Base-by-base conservation (phyloP, 345 rosid species). In the Linum lewisii region DNA sequence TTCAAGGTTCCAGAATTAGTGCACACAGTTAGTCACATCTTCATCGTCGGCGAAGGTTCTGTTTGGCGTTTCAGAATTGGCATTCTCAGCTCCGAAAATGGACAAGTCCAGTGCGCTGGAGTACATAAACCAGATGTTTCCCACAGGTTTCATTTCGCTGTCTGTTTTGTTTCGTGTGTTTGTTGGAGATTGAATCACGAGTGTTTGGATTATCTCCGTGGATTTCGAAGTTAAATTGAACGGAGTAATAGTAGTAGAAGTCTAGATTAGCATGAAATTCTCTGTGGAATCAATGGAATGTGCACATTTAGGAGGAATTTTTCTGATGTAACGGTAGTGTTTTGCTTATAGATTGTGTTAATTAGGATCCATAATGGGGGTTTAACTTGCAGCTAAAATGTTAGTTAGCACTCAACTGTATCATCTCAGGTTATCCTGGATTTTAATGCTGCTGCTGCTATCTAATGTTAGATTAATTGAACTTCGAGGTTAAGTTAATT, bases 101-200 rank as follows among this genome's bases (percentile, higher is more conserved):
- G 99, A 87, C 74, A 93, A 89, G 77, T 79, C 93, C n/a, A 87
- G 95, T 75, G 84, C 97, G 34, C 60, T 93, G 72, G 99, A 89
- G 75, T 89, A 93, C 78, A 93, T 93, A 69, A 93, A 93, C 73
- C 99, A 93, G 79, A 93, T 93, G 99, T 93, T 93, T 52, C 99
- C 99, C 24, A 85, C 97, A 77, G 99, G 99, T 85, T 44, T 6
- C 21, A 60, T 38, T 60, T 59, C 1, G 57, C 66, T 51, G 13
- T 5, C 26, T 25, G 22, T 58, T 23, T 54, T 42, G 18, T 57
- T 23, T 52, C 38, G 5, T 34, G 10, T 34, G 10, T 34, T 5
- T 11, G 38, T 34, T 34, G 38, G 38, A 34, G 38, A 34, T 5
- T 34, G 10, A 11, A 34, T 34, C 10, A 34, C 18, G 47, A 16